Evolutionary conservation across 176 grass and related monocot species (phyloP).

Genomic region (Avena sativa): DNA sequence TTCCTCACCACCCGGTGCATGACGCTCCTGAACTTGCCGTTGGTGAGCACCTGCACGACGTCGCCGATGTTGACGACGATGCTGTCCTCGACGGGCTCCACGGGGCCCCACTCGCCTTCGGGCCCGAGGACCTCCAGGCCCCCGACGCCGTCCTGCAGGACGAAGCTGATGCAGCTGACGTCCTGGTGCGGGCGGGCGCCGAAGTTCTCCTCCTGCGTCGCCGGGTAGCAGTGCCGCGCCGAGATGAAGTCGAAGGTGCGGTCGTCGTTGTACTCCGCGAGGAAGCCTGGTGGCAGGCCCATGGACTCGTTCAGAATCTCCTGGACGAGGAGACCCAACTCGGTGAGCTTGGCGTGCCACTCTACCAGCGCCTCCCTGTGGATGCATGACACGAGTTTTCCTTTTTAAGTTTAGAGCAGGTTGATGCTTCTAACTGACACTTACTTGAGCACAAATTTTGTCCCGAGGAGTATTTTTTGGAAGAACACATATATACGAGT

Average conservation of each 20-base stretch:
- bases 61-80: constrained; percentile 54
- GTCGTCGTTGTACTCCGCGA: constrained; percentile 52
- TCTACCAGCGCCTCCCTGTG: constrained; percentile 42
- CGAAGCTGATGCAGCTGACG: constrained; percentile 45
- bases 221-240: constrained; percentile 50
- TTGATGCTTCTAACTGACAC: no score
- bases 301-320: constrained; percentile 69
- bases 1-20: constrained; percentile 53
- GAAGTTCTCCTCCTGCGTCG: constrained; percentile 36
- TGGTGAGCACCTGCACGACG: constrained; percentile 47
- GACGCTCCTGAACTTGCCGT: constrained; percentile 36
- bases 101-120: constrained; percentile 47
- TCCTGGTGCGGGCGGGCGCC: constrained; percentile 44
- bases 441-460: no score
- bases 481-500: no score
- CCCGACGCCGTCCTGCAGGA: constrained; percentile 51
- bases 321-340: constrained; percentile 49
- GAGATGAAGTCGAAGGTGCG: constrained; percentile 53
- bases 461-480: no score
- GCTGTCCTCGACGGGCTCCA: constrained; percentile 40
- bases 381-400: no score
- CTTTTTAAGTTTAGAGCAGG: no score
- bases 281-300: constrained; percentile 54
- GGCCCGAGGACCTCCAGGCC: constrained; percentile 48
- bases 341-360: constrained; percentile 38